phyloP scores from a whole-genome alignment of 352 stramenopile species.

The Phytophthora litchii region DNA sequence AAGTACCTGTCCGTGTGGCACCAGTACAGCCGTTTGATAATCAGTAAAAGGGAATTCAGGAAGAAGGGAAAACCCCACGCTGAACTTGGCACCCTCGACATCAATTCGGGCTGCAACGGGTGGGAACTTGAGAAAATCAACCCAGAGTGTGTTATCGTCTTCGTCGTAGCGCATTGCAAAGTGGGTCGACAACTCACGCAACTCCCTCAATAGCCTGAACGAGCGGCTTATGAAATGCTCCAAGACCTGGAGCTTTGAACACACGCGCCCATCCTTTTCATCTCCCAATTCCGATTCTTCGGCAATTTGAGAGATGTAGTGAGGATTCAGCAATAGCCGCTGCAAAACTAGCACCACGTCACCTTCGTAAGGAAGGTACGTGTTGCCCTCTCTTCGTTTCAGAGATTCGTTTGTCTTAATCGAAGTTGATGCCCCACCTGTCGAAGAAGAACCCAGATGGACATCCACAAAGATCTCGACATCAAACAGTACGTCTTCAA shows the following conservation, averaged over 20 bases:
- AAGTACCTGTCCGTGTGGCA: constrained; percentile 58
- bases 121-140: constrained; percentile 74
- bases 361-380: constrained; percentile 43
- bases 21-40: constrained; percentile 46
- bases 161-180: constrained; percentile 56
- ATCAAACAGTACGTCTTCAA: constrained; percentile 57
- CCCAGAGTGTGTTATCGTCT: constrained; percentile 52
- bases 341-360: constrained; percentile 58
- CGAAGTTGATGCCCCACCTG: constrained; percentile 21
- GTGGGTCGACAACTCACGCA: constrained; percentile 61
- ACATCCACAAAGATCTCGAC: constrained; percentile 52
- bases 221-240: constrained; percentile 57
- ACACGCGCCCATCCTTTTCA: constrained; percentile 32
- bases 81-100: constrained; percentile 44
- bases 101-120: constrained; percentile 21
- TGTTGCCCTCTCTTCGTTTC: constrained; percentile 39
- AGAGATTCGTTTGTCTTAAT: constrained; percentile 40
- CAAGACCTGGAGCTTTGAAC: constrained; percentile 51
- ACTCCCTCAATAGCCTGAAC: constrained; percentile 60
- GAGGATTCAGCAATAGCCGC: constrained; percentile 56
- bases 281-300: constrained; percentile 33
- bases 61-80: constrained; percentile 58
- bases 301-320: constrained; percentile 34
- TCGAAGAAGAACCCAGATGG: constrained; percentile 24
- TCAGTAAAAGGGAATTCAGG: constrained; percentile 60